Conservation (phyloP, 2,329 filamentous ascomycete species). For the Eutypella sp. region DNA sequence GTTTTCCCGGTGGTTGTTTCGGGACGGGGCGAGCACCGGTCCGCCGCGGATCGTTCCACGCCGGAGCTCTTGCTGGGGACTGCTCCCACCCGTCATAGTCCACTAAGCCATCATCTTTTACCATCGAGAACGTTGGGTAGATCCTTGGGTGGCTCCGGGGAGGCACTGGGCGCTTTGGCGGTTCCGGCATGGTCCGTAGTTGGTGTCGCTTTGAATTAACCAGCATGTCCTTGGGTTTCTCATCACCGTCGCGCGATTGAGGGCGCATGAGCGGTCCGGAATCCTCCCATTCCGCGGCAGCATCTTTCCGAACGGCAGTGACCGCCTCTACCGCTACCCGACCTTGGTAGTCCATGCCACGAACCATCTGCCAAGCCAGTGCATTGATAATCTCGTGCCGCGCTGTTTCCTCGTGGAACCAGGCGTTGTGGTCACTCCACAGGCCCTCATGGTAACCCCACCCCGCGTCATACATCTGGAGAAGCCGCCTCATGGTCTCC, state of each 20-base stretch:
- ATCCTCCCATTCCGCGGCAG: neutral
- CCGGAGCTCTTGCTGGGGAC: neutral
- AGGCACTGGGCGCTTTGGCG: neutral
- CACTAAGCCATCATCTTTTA: neutral
- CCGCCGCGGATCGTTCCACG: neutral
- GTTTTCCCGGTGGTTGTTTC: too few relatives aligned
- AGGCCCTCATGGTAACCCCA: neutral
- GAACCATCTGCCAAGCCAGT: neutral
- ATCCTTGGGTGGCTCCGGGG: neutral
- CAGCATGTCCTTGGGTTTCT: neutral
- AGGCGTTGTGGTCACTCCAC: neutral
- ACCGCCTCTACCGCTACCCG: neutral
- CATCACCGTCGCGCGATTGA: neutral
- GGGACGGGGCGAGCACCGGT: too few relatives aligned
- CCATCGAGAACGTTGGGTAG: neutral
- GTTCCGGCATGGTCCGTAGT: neutral
- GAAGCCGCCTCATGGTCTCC: neutral
- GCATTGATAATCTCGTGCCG: neutral
- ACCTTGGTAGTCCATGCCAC: neutral
- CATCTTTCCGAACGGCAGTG: neutral
- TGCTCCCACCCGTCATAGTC: neutral
- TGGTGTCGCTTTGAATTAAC: neutral
- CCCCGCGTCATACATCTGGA: neutral
- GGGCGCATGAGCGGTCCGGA: neutral
- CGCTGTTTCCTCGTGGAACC: neutral